phyloP scores from a whole-genome alignment of 495 filamentous ascomycete species.

The Hypoxylon fragiforme region DNA sequence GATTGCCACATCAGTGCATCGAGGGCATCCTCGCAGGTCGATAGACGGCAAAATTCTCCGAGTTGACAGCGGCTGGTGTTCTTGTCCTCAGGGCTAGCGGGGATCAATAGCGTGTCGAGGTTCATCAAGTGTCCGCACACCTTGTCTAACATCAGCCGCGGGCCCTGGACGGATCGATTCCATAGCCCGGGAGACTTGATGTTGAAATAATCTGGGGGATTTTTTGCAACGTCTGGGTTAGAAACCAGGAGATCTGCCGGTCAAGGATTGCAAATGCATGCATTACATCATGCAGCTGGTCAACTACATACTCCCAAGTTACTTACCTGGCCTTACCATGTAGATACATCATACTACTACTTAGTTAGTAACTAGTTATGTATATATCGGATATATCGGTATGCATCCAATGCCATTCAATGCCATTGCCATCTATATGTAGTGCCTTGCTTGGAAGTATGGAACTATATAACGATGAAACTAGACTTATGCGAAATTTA shows the following conservation, averaged over 20 bases:
- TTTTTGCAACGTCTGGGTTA: conserved; percentile 23
- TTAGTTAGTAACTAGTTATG: no score
- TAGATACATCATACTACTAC: no score
- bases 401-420: no score
- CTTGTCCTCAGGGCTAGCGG: conserved; percentile 31
- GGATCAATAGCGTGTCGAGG: conserved; percentile 30
- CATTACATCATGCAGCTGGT: conserved; percentile 33
- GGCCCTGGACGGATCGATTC: conserved; percentile 30
- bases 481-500: no score
- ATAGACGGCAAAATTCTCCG: conserved; percentile 38
- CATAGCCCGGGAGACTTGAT: conserved; percentile 18
- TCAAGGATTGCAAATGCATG: conserved; percentile 39
- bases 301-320: no score
- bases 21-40: conserved; percentile 25
- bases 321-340: no score
- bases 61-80: conserved; percentile 26
- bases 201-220: conserved; percentile 30
- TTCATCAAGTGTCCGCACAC: conserved; percentile 25
- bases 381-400: no score
- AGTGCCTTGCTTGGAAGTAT: no score
- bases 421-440: not conserved
- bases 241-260: conserved; percentile 39
- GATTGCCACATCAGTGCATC: conserved; percentile 29
- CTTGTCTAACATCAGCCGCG: conserved; percentile 20
- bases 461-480: no score